Percentiles rank a stretch among this genome's conserved stretches.
Conservation (phyloP, 441 rosid species). For the Francoa sonchifolia region DNA sequence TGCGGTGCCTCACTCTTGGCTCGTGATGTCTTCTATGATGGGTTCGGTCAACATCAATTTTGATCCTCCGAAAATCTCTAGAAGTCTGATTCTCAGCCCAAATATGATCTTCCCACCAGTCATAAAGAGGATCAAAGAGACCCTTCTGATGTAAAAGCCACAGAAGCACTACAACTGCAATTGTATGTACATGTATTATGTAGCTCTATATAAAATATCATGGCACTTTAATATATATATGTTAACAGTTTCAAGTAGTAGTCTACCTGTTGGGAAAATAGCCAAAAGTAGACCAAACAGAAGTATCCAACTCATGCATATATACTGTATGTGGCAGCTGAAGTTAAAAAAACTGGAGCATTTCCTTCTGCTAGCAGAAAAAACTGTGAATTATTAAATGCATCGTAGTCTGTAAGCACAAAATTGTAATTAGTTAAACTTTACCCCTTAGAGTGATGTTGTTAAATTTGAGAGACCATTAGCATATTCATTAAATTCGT, state of each 20-base stretch:
- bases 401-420: too few relatives aligned
- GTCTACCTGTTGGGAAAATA: conserved; percentile 57
- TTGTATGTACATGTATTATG: conserved; percentile 3
- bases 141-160: conserved; percentile 94
- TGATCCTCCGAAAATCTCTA: conserved; percentile 12
- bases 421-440: too few relatives aligned
- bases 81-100: conserved; percentile 15
- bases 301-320: conserved; percentile 81
- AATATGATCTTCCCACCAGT: conserved; percentile 76
- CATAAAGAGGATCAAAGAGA: conserved; percentile 64
- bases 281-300: conserved; percentile 67
- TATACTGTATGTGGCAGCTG: conserved; percentile 79
- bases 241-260: not conserved
- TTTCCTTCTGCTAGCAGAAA: conserved; percentile 37
- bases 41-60: conserved; percentile 9
- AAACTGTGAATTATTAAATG: not conserved
- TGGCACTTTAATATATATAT: too few relatives aligned
- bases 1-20: conserved; percentile 27
- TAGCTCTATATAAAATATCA: not conserved
- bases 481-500: too few relatives aligned
- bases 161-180: conserved; percentile 54
- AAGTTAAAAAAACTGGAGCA: conserved; percentile 77
- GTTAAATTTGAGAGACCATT: too few relatives aligned
- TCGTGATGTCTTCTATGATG: conserved; percentile 21
- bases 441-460: too few relatives aligned